These are phyloP conservation scores for Trametes sp. DNA, from an alignment of 1,284 basidiomycete species.

Conservation along the genomic window DNA sequence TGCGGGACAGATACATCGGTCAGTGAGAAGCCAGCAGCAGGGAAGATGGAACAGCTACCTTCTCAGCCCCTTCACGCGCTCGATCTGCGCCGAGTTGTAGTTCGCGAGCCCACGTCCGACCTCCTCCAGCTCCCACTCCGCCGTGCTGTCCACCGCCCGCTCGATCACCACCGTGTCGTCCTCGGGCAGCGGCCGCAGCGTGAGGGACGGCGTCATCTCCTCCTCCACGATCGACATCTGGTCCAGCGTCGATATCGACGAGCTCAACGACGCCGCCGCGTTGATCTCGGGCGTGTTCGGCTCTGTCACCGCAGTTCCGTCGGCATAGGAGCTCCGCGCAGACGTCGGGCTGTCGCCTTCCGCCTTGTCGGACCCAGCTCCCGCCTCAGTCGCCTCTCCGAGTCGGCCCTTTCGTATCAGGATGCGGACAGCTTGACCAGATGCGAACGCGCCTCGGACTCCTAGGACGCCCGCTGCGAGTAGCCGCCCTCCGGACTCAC, in stretches of 20 bases:
- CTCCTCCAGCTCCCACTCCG: constrained; percentile 83
- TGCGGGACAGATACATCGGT: constrained; percentile 41
- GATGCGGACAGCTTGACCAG: constrained; percentile 92
- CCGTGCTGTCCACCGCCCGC: constrained; percentile 45
- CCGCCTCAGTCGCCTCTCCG: constrained; percentile 9
- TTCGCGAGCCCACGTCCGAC: constrained; percentile 95
- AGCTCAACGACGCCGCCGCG: constrained; percentile 45
- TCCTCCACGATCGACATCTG: constrained; percentile 44
- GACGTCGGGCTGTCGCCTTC: constrained; percentile 27
- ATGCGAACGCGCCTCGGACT: constrained; percentile 90
- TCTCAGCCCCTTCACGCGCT: constrained; percentile 88
- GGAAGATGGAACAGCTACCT: constrained; percentile 64
- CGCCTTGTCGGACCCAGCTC: constrained; percentile 31
- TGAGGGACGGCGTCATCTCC: constrained; percentile 39
- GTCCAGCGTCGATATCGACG: constrained; percentile 44
- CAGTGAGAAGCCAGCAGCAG: constrained; percentile 8
- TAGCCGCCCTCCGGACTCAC: constrained; percentile 89
- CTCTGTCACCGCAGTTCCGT: constrained; percentile 43
- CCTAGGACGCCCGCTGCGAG: constrained; percentile 91
- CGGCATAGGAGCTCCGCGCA: constrained; percentile 40
- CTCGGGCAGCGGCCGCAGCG: constrained; percentile 37
- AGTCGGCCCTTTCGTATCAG: constrained; percentile 58
- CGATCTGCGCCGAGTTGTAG: constrained; percentile 95
- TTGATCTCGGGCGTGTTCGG: constrained; percentile 53
- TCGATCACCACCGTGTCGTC: constrained; percentile 42